Evolutionary conservation across 352 stramenopile species (phyloP).

Genomic region (Phytophthora sansomeana): DNA sequence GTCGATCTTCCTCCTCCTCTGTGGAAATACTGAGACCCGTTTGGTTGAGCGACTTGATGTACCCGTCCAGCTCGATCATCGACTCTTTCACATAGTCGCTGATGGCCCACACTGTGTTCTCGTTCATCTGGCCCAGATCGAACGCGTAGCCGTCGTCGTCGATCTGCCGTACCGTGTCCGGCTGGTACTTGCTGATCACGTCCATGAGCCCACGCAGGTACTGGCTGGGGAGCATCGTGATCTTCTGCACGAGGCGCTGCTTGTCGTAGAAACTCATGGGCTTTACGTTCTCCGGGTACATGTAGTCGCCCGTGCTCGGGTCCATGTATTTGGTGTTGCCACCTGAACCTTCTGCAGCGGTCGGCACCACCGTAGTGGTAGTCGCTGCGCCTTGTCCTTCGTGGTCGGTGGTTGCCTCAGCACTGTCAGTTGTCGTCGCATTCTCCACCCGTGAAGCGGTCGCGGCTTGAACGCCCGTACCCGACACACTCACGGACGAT

Average conservation of each 20-base stretch:
- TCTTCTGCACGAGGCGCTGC: constrained; percentile 86
- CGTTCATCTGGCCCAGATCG: constrained; percentile 88
- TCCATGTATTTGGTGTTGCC: constrained; percentile 81
- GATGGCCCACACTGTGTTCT: constrained; percentile 90
- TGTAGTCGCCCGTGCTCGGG: constrained; percentile 74
- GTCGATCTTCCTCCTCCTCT: constrained; percentile 31
- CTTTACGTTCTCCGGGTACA: constrained; percentile 87
- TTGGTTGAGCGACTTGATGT: constrained; percentile 77
- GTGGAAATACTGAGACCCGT: constrained; percentile 41
- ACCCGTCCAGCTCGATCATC: constrained; percentile 87
- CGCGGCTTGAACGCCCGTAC: constrained; percentile 7
- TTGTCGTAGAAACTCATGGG: constrained; percentile 89
- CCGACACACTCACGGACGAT: constrained; percentile 35
- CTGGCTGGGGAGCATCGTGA: constrained; percentile 85
- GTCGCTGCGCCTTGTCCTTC: constrained; percentile 31
- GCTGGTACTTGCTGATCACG: constrained; percentile 91
- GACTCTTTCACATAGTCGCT: constrained; percentile 89
- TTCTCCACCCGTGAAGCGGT: constrained; percentile 21
- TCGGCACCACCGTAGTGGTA: constrained; percentile 25
- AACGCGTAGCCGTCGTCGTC: constrained; percentile 91
- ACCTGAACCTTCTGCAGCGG: constrained; percentile 61
- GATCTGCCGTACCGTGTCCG: constrained; percentile 85
- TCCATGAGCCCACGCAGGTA: constrained; percentile 88
- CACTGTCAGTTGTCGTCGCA: constrained; percentile 15
- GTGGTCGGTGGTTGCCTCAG: constrained; percentile 38